Conservation (phyloP, 495 filamentous ascomycete genomes). For the Hypoxylon fuscum region DNA sequence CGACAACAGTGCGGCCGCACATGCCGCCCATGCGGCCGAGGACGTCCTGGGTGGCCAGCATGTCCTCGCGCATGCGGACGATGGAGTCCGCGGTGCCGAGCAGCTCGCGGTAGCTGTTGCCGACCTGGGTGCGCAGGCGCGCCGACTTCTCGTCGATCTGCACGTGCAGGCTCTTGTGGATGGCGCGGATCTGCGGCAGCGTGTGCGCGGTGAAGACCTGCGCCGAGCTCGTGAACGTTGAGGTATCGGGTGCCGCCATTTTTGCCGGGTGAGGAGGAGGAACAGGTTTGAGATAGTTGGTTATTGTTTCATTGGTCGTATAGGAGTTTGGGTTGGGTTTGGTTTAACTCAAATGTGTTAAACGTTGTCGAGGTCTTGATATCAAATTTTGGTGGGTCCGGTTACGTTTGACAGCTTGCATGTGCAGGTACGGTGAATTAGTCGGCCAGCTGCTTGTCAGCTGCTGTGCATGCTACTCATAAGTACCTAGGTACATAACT, state of each 20-base stretch:
- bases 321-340: neutral
- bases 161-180: constrained; percentile 63
- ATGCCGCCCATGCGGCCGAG: constrained; percentile 76
- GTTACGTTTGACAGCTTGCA: no score
- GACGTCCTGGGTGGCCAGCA: constrained; percentile 74
- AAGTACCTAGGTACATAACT: no score
- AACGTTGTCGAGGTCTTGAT: no score
- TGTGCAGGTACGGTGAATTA: no score
- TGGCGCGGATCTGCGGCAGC: constrained; percentile 70
- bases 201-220: constrained; percentile 79
- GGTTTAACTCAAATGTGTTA: no score
- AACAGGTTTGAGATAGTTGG: neutral
- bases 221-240: constrained; percentile 68
- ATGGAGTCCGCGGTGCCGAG: constrained; percentile 93
- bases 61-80: constrained; percentile 83
- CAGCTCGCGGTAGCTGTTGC: constrained; percentile 91
- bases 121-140: constrained; percentile 89
- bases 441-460: no score
- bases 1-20: constrained; percentile 79
- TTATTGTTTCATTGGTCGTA: no score
- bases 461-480: no score
- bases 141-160: constrained; percentile 81
- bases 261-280: neutral
- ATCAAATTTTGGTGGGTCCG: no score
- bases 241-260: constrained; percentile 53